Base-by-base conservation (phyloP, 805 yeast genomes). In the Myxozyma neotropica region DNA sequence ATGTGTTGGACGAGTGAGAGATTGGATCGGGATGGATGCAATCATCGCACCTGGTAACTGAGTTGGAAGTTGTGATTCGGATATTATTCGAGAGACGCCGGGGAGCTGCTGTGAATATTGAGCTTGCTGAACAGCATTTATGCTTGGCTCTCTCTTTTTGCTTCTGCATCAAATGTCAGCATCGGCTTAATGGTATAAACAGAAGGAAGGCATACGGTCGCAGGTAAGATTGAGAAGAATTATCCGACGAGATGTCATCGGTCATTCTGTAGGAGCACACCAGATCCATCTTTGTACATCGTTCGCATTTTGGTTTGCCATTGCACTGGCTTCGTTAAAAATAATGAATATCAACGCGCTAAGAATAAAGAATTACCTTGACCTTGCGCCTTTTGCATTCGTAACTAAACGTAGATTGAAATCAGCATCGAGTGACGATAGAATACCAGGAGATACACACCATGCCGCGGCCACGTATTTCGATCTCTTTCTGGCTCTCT, bases 311-410 rank as follows among this genome's bases (percentile, higher is more conserved):
- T 2, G 26, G 42, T 21, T 50, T 19, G 1, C 71, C 71, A 42
- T 66, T 68, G 50, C 71, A 67, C 67, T 66, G n/a, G 19, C 6
- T 8, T 15, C 29, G 10, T n/a, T 19, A 21, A 19, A 26, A 31
- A 8, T 19, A 27, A n/a, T 29, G 33, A 13, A 3, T 7, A 19
- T 27, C 24, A 8, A 12, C 17, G 36, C 2, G 8, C 7, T 4
- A 13, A n/a, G 8, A 36, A 38, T 24, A 19, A 7, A 35, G 23
- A 24, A 58, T 7, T 35, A 66, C 69, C 57, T 61, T 67, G 50
- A 68, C 65, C 45, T 68, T 68, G 7, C 71, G 62, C 21, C 65
- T 57, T 44, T 60, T 62, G 57, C 71, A 68, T 26, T 55, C 70
- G 40, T 48, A 26, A 40, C 68, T 63, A 26, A 15, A 17, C 23